A percentile compares a stretch with the other conserved stretches of the same genome.
phyloP scores from a whole-genome alignment of 768 basidiomycete genomes.

The Auriscalpium microsporum region DNA sequence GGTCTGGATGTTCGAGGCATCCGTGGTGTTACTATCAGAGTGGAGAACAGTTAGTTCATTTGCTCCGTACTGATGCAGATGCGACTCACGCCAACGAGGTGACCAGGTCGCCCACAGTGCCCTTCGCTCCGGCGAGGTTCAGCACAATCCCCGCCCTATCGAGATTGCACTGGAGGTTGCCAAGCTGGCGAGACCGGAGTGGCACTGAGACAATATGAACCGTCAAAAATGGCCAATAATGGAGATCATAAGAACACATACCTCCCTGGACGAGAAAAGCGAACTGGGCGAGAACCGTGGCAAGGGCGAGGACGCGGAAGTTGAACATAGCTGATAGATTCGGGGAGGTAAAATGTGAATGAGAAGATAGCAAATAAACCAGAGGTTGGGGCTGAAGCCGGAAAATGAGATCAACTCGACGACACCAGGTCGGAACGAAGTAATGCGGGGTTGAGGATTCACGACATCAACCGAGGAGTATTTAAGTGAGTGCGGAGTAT shows the following conservation, averaged over 20 bases:
- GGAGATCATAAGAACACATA: not conserved
- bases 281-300: not conserved
- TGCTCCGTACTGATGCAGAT: not conserved
- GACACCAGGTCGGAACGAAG: not conserved
- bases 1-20: not conserved
- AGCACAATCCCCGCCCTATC: constrained; percentile 24
- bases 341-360: not conserved
- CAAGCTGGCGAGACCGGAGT: constrained; percentile 19
- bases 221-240: too few species aligned
- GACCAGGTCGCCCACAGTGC: not conserved
- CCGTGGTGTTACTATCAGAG: not conserved
- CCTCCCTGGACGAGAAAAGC: not conserved
- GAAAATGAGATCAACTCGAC: not conserved
- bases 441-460: not conserved
- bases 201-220: not conserved
- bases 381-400: not conserved
- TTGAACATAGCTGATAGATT: not conserved
- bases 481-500: too few species aligned
- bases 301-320: not conserved
- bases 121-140: constrained; percentile 11
- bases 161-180: constrained; percentile 26
- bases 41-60: not conserved
- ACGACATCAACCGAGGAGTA: too few species aligned
- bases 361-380: not conserved
- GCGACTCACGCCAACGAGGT: not conserved